phyloP scores from a whole-genome alignment of 1,139 yeast genomes.

The Nakaseomyces bracarensis region DNA sequence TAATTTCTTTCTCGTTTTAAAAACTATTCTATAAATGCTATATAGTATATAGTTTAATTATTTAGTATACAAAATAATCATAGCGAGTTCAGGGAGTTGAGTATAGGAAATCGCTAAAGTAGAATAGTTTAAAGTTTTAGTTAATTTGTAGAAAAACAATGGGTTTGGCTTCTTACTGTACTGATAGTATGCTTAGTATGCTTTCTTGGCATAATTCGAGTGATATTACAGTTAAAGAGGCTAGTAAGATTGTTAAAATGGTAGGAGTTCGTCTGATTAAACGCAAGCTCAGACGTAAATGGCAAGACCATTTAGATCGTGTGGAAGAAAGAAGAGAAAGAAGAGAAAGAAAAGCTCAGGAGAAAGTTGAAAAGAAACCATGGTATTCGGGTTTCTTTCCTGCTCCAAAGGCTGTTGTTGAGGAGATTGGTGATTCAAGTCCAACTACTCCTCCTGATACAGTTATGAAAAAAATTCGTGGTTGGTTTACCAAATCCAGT shows the following conservation, averaged over 20 bases:
- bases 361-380: background rate
- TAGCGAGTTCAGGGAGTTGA: no score
- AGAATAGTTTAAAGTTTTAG: no score
- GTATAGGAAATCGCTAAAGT: no score
- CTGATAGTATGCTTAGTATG: background rate
- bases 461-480: background rate
- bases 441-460: background rate
- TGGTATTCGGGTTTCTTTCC: background rate
- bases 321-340: background rate
- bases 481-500: background rate
- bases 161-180: background rate
- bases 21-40: no score
- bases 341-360: background rate
- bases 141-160: no score
- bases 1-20: no score
- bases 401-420: background rate
- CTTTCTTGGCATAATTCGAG: slow-evolving; percentile 1
- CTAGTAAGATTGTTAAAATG: background rate
- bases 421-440: background rate
- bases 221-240: background rate
- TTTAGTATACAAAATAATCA: no score
- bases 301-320: background rate
- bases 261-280: background rate
- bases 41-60: no score
- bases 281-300: background rate